A percentile compares a stretch with the other conserved stretches of the same genome.
Conservation (phyloP, 805 yeast genomes). For the Saturnispora halmiae region DNA sequence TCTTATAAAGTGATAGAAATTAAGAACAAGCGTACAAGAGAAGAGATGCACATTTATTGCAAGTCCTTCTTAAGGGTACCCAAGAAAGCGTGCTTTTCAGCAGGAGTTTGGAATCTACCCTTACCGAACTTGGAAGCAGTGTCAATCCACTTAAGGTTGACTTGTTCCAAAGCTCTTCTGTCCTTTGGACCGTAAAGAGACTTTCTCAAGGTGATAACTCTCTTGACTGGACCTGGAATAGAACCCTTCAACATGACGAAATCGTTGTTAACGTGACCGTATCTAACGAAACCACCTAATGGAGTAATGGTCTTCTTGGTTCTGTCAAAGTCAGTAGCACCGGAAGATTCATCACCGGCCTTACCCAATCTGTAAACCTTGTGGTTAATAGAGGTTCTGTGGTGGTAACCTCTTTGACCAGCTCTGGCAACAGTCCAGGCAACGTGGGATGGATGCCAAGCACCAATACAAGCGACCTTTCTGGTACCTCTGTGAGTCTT, state of each 20-base stretch:
- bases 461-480: slow-evolving; percentile 99
- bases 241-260: slow-evolving; percentile 97
- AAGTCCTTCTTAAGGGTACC: slow-evolving; percentile 99
- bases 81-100: slow-evolving; percentile 99
- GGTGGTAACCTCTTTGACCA: slow-evolving; percentile 99
- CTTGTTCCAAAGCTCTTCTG: slow-evolving; percentile 95
- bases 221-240: slow-evolving; percentile 99
- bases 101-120: slow-evolving; percentile 99
- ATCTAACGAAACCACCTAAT: slow-evolving; percentile 99
- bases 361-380: slow-evolving; percentile 99
- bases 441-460: slow-evolving; percentile 99
- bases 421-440: slow-evolving; percentile 99
- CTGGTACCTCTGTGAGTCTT: slow-evolving; percentile 99
- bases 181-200: slow-evolving; percentile 95
- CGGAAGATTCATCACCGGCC: slow-evolving; percentile 89
- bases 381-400: slow-evolving; percentile 99
- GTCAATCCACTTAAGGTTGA: slow-evolving; percentile 98
- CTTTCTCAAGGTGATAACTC: slow-evolving; percentile 98
- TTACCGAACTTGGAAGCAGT: slow-evolving; percentile 99
- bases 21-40: no score
- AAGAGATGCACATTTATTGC: slow-evolving; percentile 21
- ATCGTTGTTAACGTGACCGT: slow-evolving; percentile 97
- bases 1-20: no score
- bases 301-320: slow-evolving; percentile 99
- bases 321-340: slow-evolving; percentile 97